Evolutionary conservation across 108 stramenopile species (phyloP), one percentile per base, ranked within the genome.

Genomic region (Cyclotella choctawhatcheeana): DNA sequence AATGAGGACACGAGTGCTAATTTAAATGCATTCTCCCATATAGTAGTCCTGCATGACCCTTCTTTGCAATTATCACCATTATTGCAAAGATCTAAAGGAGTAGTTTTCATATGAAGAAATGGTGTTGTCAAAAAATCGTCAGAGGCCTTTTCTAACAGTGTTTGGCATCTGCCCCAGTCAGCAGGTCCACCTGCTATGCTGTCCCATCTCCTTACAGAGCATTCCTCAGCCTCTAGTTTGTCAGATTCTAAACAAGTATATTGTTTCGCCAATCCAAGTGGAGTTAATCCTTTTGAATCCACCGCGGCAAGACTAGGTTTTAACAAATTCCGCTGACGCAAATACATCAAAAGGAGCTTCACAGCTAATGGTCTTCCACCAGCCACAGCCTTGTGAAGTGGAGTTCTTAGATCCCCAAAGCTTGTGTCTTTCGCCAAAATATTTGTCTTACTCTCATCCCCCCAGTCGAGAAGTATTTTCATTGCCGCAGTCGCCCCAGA

Each of bases 361-460:
- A 95, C 83, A 2, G 94, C 94, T 54, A 93, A 25, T 44, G 83
- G 86, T 26, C 94, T 73, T 0, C 94, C 94, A 35, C 94, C 94
- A 0, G 88, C 85, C 25, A 80, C 88, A 26, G 94, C 94, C 64
- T 95, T 95, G 74, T 95, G 94, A 18, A 95, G 68, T 29, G 94
- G 89, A 20, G 91, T 93, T 22, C 65, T 71, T 59, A 67, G 43
- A 73, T 95, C 94, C 1, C 88, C 88, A 85, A 91, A 95, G 43
- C 87, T 88, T 16, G 61, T 56, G 72, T 95, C 94, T 64, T 51
- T 74, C 1, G 87, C 86, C 0, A 89, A 67, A 24, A 95, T 37
- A 76, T 91, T 60, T 62, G 70, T 74, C 27, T 24, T 31, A 16
- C 35, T 55, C 13, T 34, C 27, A 52, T 35, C 18, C 16, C 71